A percentile compares a stretch with the other conserved stretches of the same genome.
Conservation (phyloP, 495 filamentous ascomycete species). For the Talaromyces adpressus region DNA sequence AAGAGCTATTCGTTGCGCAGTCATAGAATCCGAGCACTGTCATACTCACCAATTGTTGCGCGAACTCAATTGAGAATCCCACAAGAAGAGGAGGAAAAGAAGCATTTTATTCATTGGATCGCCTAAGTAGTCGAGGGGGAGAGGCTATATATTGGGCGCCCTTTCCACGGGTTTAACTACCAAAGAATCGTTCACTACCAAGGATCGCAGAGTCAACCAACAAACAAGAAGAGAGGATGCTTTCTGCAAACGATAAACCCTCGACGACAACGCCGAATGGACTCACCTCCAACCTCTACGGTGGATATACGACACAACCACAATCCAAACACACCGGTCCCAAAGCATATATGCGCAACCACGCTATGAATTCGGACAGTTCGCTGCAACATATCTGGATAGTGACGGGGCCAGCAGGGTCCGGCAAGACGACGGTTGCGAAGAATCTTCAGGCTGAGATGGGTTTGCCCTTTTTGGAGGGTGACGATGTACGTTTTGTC, state of each 20-base stretch:
- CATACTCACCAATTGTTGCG: background rate
- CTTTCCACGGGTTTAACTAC: background rate
- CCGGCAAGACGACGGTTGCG: slow-evolving; percentile 92
- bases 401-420: slow-evolving; percentile 94
- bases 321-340: slow-evolving; percentile 9
- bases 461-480: slow-evolving; percentile 80
- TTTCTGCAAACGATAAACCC: slow-evolving; percentile 3
- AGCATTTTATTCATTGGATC: background rate
- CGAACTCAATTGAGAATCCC: background rate
- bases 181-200: background rate
- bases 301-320: background rate
- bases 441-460: slow-evolving; percentile 65
- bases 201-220: background rate
- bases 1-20: background rate
- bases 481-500: slow-evolving; percentile 72
- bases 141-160: background rate
- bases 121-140: background rate
- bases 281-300: slow-evolving; percentile 10
- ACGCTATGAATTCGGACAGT: slow-evolving; percentile 12
- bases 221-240: background rate
- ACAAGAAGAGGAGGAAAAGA: background rate
- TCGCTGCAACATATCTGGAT: slow-evolving; percentile 83
- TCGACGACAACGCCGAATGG: slow-evolving; percentile 5
- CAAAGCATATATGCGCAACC: slow-evolving; percentile 17
- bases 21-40: background rate